phyloP scores from a whole-genome alignment of 306 rosid species.

The Begonia loranthoides region DNA sequence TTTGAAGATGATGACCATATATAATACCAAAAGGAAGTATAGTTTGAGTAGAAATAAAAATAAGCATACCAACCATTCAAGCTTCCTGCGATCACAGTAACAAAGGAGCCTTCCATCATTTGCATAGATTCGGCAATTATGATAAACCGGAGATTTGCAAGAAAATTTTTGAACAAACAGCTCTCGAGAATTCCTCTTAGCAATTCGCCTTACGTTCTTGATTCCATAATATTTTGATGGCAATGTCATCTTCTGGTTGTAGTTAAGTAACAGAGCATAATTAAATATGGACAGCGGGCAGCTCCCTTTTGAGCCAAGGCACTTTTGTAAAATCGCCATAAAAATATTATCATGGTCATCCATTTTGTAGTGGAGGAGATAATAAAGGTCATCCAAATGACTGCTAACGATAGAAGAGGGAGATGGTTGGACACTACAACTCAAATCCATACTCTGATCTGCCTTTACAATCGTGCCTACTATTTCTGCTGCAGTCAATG shows the following conservation, averaged over 20 bases:
- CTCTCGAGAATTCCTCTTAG: slow-evolving; percentile 68
- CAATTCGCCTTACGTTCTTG: slow-evolving; percentile 32
- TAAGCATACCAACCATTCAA: slow-evolving; percentile 66
- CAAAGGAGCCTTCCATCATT: slow-evolving; percentile 91
- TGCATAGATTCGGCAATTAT: slow-evolving; percentile 89
- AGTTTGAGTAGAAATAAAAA: slow-evolving; percentile 3
- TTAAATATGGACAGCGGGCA: slow-evolving; percentile 70
- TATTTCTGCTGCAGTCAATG: slow-evolving; percentile 28
- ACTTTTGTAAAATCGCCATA: slow-evolving; percentile 53
- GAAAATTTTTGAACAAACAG: slow-evolving; percentile 83
- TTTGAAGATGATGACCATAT: slow-evolving; percentile 15
- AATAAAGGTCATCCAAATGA: slow-evolving; percentile 49
- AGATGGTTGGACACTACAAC: slow-evolving; percentile 31
- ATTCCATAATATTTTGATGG: slow-evolving; percentile 29
- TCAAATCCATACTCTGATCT: slow-evolving; percentile 41
- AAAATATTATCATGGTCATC: slow-evolving; percentile 34
- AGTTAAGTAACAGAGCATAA: slow-evolving; percentile 52
- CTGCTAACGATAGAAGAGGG: slow-evolving; percentile 68
- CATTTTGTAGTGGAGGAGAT: slow-evolving; percentile 40
- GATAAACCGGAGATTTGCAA: slow-evolving; percentile 93
- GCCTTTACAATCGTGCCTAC: slow-evolving; percentile 34
- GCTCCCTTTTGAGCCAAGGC: slow-evolving; percentile 71
- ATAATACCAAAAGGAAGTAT: slow-evolving; percentile 2
- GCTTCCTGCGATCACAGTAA: slow-evolving; percentile 87
- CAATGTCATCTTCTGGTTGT: slow-evolving; percentile 32